Evolutionary conservation across 2,329 filamentous ascomycete species (phyloP), one percentile per base, ranked within the genome.

Genomic region (Epicoccum sorghinum): DNA sequence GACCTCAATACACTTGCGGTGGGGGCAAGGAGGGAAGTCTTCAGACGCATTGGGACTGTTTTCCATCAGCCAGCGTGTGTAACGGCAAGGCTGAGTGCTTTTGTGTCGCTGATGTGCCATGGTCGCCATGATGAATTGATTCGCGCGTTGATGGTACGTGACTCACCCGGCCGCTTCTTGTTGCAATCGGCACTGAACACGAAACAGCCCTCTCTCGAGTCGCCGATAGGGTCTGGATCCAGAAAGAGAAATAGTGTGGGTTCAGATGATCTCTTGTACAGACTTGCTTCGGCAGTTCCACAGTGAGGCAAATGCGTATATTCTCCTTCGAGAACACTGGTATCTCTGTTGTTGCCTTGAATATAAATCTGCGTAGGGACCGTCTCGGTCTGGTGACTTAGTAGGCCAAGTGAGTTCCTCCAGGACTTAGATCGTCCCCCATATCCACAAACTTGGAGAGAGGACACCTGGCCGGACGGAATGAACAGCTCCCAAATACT

Each of bases 241-340:
- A 86, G 71, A 61, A 87, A 88, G 2, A 89, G 68, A 59, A 80
- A 88, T 0, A 86, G 48, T 1, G 75, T 64, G 43, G 63, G 33
- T 23, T 49, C 13, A 45, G 57, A 39, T 14, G 46, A 46, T 27
- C 72, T 79, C 60, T 78, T 80, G 67, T 87, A 86, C 22, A 88
- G 67, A 47, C 80, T 80, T 13, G 78, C 76, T 22, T 72, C 78
- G 0, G 86, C 80, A 4, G 82, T 86, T 4, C 84, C 86, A 61
- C 86, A 89, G 5, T 82, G 70, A 9, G 78, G 79, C 1, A 85
- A 71, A 8, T 80, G 72, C 6, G 74, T 59, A 59, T 86, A 89
- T 0, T 65, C 65, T 2, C 86, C 86, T 3, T 87, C n/a, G n/a
- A n/a, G 66, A 47, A 80, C 71, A 4, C 47, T 12, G 3, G 32